Percentiles rank a stretch among this genome's conserved stretches.
phyloP scores from a whole-genome alignment of 1,284 basidiomycete genomes.

The Thelephora terrestris region DNA sequence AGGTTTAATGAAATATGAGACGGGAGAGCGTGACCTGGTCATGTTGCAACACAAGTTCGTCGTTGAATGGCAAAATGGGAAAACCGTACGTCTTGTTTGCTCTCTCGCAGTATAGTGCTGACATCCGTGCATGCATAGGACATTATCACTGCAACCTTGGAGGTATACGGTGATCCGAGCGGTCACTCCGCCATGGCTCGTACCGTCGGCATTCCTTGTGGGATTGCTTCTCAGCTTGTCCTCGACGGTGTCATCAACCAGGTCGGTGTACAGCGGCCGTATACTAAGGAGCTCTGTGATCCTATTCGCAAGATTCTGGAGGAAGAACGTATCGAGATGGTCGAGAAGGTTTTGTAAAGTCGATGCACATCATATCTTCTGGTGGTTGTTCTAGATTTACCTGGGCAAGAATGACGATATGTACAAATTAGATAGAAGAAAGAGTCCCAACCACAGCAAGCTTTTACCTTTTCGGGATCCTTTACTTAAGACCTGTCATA shows the following conservation, averaged over 20 bases:
- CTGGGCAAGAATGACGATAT: no score
- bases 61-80: constrained; percentile 80
- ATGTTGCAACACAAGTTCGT: constrained; percentile 98
- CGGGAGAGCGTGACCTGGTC: constrained; percentile 90
- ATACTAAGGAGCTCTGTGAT: constrained; percentile 80
- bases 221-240: constrained; percentile 83
- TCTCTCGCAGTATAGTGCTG: constrained; percentile 7
- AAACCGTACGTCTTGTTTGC: constrained; percentile 34
- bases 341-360: constrained; percentile 58
- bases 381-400: no score
- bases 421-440: no score
- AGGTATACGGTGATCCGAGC: constrained; percentile 78
- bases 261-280: constrained; percentile 83
- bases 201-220: constrained; percentile 89
- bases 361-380: no score
- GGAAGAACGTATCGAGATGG: constrained; percentile 74
- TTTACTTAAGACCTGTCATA: no score
- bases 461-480: no score
- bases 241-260: constrained; percentile 69
- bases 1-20: constrained; percentile 84
- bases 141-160: constrained; percentile 86
- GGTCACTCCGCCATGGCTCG: constrained; percentile 93
- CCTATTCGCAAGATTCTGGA: constrained; percentile 73
- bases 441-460: no score
- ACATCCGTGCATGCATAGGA: constrained; percentile 36